Conservation (phyloP, 805 yeast genomes). For the Kluyveromyces siamensis region DNA sequence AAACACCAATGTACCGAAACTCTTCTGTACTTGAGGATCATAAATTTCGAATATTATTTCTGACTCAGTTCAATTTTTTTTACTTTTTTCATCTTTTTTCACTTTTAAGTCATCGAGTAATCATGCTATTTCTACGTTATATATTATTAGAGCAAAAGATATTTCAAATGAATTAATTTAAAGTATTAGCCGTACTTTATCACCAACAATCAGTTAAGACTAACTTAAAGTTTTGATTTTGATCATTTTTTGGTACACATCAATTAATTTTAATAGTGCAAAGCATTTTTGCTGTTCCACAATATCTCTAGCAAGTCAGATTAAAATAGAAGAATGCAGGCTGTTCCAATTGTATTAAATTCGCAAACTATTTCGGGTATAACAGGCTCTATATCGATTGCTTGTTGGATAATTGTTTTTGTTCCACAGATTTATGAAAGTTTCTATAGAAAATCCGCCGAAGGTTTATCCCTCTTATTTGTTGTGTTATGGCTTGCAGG, state of each 20-base stretch:
- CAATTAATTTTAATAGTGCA: neutral
- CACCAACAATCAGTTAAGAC: too few relatives aligned
- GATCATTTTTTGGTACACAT: neutral
- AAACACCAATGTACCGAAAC: too few relatives aligned
- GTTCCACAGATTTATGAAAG: conserved; percentile 96
- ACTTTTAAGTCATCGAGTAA: too few relatives aligned
- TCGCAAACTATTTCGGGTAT: conserved; percentile 72
- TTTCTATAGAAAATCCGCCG: conserved; percentile 74
- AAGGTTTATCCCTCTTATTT: conserved; percentile 80
- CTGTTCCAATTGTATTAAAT: conserved; percentile 47
- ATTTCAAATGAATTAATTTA: too few relatives aligned
- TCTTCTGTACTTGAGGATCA: too few relatives aligned
- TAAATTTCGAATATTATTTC: too few relatives aligned
- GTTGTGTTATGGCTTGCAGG: conserved; percentile 89
- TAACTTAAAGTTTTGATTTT: too few relatives aligned
- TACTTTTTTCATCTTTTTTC: too few relatives aligned
- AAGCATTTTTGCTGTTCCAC: neutral
- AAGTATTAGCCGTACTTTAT: too few relatives aligned
- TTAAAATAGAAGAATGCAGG: conserved; percentile 1
- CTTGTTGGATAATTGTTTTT: conserved; percentile 97
- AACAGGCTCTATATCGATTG: conserved; percentile 72
- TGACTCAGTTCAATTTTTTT: too few relatives aligned
- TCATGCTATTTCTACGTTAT: too few relatives aligned
- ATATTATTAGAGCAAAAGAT: too few relatives aligned
- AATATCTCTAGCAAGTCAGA: neutral